Base-by-base conservation (phyloP, 176 grass and related monocot genomes). In the Cocos nucifera region DNA sequence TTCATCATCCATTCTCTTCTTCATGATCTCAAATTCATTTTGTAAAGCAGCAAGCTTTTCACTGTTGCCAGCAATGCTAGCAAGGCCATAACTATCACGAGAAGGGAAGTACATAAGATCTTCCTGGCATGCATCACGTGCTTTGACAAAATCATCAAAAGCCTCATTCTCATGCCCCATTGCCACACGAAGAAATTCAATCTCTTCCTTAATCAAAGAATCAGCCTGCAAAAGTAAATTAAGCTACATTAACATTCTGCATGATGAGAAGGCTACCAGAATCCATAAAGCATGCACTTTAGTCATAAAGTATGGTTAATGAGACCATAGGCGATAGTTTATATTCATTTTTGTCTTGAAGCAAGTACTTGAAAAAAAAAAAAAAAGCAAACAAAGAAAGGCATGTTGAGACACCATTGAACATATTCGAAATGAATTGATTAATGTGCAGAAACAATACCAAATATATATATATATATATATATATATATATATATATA, bases 1-100 rank as follows among this genome's bases (percentile, higher is more conserved):
- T 78, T 96, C 86, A 65, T 90, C 91, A 62, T 90, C 83, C 86
- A 96, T 90, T 73, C 62, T 80, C 67, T 70, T 90, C 61, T 86
- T 90, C 64, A 96, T 86, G 59, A 84, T 77, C 77, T 96, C 91
- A 72, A 90, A 96, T 58, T 96, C 86, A 69, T 90, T 82, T 86
- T 84, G 83, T 29, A 90, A 75, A 59, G 78, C 71, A 21, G 69
- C 58, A 62, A 96, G 71, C 60, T 90, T 96, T 63, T 96, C 91
- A 69, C 72, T 75, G 61, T 86, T 96, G 54, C 70, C 72, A 77
- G 91, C 69, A 52, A 96, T 72, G 61, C 91, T 96, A 44, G 80
- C 80, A 67, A 96, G 81, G 68, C 91, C 86, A 74, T 90, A 90
- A 73, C 70, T 87, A 55, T 72, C 75, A 49, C 69, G 86, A 59